Percentiles rank a stretch among this genome's conserved stretches.
These are phyloP conservation scores for Sabuloglossum arenarium DNA, from an alignment of 495 filamentous ascomycete genomes.

Conservation along the genomic window DNA sequence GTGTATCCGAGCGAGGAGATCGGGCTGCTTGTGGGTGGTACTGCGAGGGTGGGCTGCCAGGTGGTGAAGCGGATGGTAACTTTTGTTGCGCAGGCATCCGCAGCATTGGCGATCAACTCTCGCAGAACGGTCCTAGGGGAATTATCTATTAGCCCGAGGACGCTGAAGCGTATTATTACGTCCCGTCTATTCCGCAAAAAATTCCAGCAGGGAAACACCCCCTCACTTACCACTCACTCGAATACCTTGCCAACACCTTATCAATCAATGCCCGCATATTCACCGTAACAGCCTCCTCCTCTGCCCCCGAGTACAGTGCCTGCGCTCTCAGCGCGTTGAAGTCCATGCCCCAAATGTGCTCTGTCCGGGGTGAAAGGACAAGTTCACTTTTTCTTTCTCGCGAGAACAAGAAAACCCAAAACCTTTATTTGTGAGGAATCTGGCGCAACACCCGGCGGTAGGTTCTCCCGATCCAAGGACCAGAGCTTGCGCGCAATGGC, in stretches of 20 bases:
- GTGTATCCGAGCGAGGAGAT: constrained; percentile 61
- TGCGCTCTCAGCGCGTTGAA: constrained; percentile 67
- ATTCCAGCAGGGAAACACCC: too few relatives aligned
- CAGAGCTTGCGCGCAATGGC: too few relatives aligned
- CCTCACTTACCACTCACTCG: constrained; percentile 61
- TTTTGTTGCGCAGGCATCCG: constrained; percentile 76
- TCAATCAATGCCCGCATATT: constrained; percentile 93
- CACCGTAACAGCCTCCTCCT: constrained; percentile 96
- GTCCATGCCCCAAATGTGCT: too few relatives aligned
- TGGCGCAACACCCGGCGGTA: too few relatives aligned
- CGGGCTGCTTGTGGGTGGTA: constrained; percentile 43
- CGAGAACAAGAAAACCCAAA: too few relatives aligned
- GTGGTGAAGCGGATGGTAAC: constrained; percentile 86
- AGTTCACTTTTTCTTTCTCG: too few relatives aligned
- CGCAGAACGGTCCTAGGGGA: constrained; percentile 47
- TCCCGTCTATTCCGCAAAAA: too few relatives aligned
- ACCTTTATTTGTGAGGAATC: too few relatives aligned
- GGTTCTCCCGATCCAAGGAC: too few relatives aligned
- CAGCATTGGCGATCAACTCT: constrained; percentile 94
- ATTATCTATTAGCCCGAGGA: too few relatives aligned
- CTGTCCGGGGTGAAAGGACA: too few relatives aligned
- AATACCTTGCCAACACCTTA: constrained; percentile 89
- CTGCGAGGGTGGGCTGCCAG: constrained; percentile 53
- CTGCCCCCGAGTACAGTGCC: constrained; percentile 63
- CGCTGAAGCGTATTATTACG: too few relatives aligned